A percentile compares a stretch with the other conserved stretches of the same genome.
Evolutionary conservation across 352 stramenopile genomes (phyloP).

Genomic region (Phytophthora vignae): DNA sequence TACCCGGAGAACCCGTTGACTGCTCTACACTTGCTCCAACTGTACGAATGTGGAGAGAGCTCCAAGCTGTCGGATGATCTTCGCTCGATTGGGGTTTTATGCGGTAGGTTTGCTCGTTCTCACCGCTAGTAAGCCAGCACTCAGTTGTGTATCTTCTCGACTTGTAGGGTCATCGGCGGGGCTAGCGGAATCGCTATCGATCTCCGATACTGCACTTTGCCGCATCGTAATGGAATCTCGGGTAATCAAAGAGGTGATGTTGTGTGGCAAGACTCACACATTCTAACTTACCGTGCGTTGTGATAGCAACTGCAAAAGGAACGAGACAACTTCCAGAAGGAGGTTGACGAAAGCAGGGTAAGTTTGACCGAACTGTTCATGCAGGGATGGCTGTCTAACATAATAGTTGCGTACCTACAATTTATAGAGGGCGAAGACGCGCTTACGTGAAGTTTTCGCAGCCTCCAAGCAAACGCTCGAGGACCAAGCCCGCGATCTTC

Average conservation of each 20-base stretch:
- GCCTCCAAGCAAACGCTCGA: conserved; percentile 56
- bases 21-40: conserved; percentile 28
- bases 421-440: conserved; percentile 54
- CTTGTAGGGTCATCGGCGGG: conserved; percentile 31
- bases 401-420: neutral
- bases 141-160: neutral
- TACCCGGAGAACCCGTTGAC: conserved; percentile 12
- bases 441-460: conserved; percentile 63
- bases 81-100: conserved; percentile 49
- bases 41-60: conserved; percentile 44
- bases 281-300: neutral
- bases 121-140: neutral
- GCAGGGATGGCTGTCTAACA: neutral
- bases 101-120: conserved; percentile 34
- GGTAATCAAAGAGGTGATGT: conserved; percentile 16
- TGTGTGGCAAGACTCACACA: neutral
- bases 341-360: conserved; percentile 65
- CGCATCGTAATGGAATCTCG: conserved; percentile 32
- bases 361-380: neutral
- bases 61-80: conserved; percentile 48
- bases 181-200: conserved; percentile 28
- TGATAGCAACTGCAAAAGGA: conserved; percentile 48
- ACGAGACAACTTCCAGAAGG: conserved; percentile 43
- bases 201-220: conserved; percentile 33
- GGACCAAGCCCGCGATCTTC: conserved; percentile 51